Conservation (phyloP, 2,329 filamentous ascomycete genomes). For the Pseudopyricularia javanii region DNA sequence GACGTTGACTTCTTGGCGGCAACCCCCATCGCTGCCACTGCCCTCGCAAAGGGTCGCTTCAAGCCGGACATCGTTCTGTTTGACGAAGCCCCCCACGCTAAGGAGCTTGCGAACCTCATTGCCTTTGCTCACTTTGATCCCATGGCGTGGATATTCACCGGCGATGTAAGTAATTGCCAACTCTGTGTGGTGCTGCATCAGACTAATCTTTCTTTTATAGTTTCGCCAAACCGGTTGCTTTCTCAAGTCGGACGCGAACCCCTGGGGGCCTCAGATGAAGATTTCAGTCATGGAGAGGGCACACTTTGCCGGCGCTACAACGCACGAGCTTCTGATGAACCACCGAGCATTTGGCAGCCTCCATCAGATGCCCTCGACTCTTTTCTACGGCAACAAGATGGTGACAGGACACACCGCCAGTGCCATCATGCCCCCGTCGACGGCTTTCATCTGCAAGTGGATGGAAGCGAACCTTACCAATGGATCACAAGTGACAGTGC, state of each 20-base stretch:
- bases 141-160: constrained; percentile 29
- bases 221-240: constrained; percentile 31
- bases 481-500: constrained; percentile 13
- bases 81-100: constrained; percentile 48
- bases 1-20: constrained; percentile 31
- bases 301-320: constrained; percentile 8
- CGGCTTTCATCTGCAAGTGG: constrained; percentile 8
- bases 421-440: constrained; percentile 6
- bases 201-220: neutral
- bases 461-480: constrained; percentile 6
- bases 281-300: constrained; percentile 15
- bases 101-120: constrained; percentile 32
- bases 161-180: constrained; percentile 14
- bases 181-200: neutral
- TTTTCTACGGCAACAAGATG: constrained; percentile 29
- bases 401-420: constrained; percentile 12
- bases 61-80: constrained; percentile 78
- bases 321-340: constrained; percentile 14
- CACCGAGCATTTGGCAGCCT: constrained; percentile 16
- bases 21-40: constrained; percentile 29
- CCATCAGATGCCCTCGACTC: constrained; percentile 24
- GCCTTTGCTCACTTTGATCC: constrained; percentile 29
- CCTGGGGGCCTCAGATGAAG: constrained; percentile 9
- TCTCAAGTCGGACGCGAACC: constrained; percentile 12
- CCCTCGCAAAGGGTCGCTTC: constrained; percentile 37